Evolutionary conservation across 352 stramenopile genomes (phyloP).

Genomic region (Globisporangium mamillatum): DNA sequence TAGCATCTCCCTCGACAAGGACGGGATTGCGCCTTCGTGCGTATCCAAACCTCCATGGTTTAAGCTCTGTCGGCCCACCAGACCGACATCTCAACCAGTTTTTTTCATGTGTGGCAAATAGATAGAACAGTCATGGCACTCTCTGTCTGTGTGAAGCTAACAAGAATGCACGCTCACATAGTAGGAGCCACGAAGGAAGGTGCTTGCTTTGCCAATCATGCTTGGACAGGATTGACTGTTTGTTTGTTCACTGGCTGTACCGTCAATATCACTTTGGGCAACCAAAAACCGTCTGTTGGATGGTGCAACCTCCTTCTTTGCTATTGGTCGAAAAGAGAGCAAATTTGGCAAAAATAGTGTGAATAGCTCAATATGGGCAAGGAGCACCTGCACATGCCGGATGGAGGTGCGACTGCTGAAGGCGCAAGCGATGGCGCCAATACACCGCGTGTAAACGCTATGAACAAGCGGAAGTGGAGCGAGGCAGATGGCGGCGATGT

Average conservation of each 20-base stretch:
- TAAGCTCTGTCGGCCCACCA: slow-evolving; percentile 65
- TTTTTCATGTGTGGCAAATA: slow-evolving; percentile 33
- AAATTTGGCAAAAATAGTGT: not conserved
- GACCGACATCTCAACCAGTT: slow-evolving; percentile 63
- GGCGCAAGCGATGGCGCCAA: not conserved
- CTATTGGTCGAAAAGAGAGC: not conserved
- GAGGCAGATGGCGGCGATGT: not conserved
- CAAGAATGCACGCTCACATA: no score
- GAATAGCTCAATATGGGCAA: not conserved
- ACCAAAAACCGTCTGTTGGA: not conserved
- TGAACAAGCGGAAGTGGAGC: not conserved
- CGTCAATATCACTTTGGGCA: no score
- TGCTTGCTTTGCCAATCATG: no score
- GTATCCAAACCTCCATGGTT: slow-evolving; percentile 83
- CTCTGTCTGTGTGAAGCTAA: no score
- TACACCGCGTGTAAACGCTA: no score
- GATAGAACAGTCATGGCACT: not conserved
- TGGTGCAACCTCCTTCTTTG: not conserved
- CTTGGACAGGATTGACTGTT: no score
- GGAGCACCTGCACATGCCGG: not conserved
- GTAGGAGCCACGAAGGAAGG: no score
- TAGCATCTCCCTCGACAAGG: slow-evolving; percentile 95
- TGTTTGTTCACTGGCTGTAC: no score
- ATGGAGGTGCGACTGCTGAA: not conserved
- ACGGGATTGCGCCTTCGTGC: slow-evolving; percentile 82